Base-by-base conservation (phyloP, 116 monocot species). In the Iris pallida region DNA sequence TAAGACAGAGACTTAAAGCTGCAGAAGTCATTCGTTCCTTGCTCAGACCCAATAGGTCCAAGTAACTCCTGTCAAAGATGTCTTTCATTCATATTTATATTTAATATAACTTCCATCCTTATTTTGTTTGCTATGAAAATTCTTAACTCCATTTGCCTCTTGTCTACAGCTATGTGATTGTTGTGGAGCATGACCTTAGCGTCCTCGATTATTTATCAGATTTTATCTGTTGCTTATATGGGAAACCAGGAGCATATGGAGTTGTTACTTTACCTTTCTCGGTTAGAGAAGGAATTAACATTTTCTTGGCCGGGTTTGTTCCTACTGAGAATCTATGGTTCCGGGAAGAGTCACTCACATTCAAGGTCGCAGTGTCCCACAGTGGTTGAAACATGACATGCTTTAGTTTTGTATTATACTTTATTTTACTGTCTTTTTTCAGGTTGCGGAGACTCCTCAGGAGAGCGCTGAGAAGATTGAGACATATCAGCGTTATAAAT, bases 1-100 rank as follows among this genome's bases (percentile, higher is more conserved):
- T 82, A 8, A 78, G 47, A 66, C 84, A 84, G 66, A 84, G 84
- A 66, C 84, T 84, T 56, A 84, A 84, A 73, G 84, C 84, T 62
- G 84, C 84, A 59, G 68, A 76, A 76, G 84, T 84, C 17, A 9
- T 84, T 61, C 71, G 80, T 18, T 84, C 84, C 18, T 76, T 84
- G 59, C 79, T 83, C 16, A 72, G 79, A 43, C 63, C 76, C 8
- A 79, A 83, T 72, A 83, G 83, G 83, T 82, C 16, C 9, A 41
- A 59, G 18, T 47, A 11, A 12, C 45, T n/a, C n/a, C n/a, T n/a
- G n/a, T n/a, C n/a, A n/a, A n/a, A n/a, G n/a, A n/a, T n/a, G n/a
- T n/a, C n/a, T n/a, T n/a, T n/a, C n/a, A n/a, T n/a, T n/a, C n/a
- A n/a, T n/a, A n/a, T n/a, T n/a, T n/a, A n/a, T n/a, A n/a, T n/a